Conservation (phyloP, 768 basidiomycete species). For the Omphalotus guepiniiformis region DNA sequence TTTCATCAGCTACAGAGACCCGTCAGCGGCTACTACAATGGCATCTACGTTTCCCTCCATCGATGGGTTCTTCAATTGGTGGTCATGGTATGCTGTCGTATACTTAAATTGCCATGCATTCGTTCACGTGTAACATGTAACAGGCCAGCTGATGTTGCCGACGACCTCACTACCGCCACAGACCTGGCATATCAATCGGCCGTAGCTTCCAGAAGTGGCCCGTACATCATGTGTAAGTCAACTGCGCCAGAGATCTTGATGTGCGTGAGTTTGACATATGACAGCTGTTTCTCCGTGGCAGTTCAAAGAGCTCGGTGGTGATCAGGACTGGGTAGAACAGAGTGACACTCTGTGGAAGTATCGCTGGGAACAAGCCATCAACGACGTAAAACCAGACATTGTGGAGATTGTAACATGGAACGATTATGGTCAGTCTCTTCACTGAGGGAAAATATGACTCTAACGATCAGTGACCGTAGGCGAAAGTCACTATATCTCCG, state of each 20-base stretch:
- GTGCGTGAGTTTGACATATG: conserved; percentile 1
- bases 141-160: conserved; percentile 20
- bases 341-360: conserved; percentile 24
- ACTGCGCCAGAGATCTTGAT: not conserved
- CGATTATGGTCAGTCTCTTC: conserved; percentile 20
- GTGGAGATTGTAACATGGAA: conserved; percentile 20
- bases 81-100: conserved; percentile 22
- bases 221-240: conserved; percentile 25
- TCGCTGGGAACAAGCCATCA: conserved; percentile 23
- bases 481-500: conserved; percentile 39
- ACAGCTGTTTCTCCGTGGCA: conserved; percentile 25
- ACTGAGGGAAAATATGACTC: too few relatives aligned
- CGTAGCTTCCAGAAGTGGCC: conserved; percentile 16
- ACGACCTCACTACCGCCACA: conserved; percentile 19
- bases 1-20: conserved; percentile 24
- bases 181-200: conserved; percentile 24
- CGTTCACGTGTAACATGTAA: not conserved
- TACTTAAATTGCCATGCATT: not conserved
- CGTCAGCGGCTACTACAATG: conserved; percentile 13
- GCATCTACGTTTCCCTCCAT: conserved; percentile 22
- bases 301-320: conserved; percentile 19
- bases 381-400: conserved; percentile 22
- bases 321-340: conserved; percentile 20
- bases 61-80: conserved; percentile 32
- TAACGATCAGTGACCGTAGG: conserved; percentile 19